Conservation (phyloP, 306 rosid genomes). For the Cicer judaicum region DNA sequence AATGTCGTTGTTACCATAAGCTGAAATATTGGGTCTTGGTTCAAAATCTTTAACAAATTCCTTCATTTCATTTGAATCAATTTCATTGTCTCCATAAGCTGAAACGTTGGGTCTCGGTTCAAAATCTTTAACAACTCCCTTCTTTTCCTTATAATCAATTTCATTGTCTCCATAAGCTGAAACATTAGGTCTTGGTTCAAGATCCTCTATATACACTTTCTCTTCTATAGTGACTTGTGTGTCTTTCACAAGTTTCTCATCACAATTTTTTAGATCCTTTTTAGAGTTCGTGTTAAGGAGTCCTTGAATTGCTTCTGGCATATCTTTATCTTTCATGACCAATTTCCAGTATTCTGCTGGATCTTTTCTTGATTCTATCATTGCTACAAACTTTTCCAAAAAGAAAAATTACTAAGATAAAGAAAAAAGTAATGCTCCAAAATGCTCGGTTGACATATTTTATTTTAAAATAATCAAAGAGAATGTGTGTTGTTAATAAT, state of each 20-base stretch:
- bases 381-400: constrained; percentile 21
- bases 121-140: not conserved
- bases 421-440: no score
- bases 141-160: not conserved
- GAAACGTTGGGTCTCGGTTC: constrained; percentile 32
- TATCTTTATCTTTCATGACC: constrained; percentile 33
- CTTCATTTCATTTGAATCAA: not conserved
- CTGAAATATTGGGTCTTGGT: constrained; percentile 34
- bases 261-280: constrained; percentile 8
- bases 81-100: not conserved
- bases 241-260: not conserved
- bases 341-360: constrained; percentile 38
- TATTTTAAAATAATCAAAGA: no score
- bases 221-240: not conserved
- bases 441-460: no score
- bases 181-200: not conserved
- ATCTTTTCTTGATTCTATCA: constrained; percentile 37
- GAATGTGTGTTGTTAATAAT: no score
- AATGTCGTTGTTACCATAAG: not conserved
- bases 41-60: not conserved
- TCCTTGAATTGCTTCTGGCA: constrained; percentile 25
- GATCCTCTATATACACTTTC: not conserved
- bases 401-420: no score
- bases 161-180: not conserved
- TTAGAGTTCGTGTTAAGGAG: not conserved